Evolutionary conservation across 768 basidiomycete genomes (phyloP).

Genomic region (Suillus subalutaceus): DNA sequence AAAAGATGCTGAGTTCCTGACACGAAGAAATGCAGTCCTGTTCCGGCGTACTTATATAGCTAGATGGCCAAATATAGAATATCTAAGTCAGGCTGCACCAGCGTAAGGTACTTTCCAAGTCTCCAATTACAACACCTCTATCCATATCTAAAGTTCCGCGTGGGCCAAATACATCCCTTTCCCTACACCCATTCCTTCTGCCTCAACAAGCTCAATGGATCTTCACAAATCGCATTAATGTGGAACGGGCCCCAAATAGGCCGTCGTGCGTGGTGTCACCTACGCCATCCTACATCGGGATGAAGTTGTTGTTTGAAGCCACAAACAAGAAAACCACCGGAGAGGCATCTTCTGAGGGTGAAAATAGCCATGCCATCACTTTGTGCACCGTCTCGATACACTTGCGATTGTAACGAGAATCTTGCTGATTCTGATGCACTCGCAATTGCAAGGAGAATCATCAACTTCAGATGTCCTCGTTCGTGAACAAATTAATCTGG

Average conservation of each 20-base stretch:
- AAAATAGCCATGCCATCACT: neutral
- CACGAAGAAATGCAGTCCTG: neutral
- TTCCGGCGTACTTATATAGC: neutral
- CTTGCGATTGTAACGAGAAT: neutral
- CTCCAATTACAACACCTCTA: neutral
- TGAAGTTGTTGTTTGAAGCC: neutral
- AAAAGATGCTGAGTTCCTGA: neutral
- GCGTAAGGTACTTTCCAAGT: neutral
- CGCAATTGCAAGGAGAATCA: neutral
- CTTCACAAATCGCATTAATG: neutral
- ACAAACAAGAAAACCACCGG: neutral
- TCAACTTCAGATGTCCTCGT: neutral
- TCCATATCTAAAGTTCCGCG: neutral
- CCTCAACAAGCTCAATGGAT: neutral
- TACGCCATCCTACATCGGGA: neutral
- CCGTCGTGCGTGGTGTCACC: neutral
- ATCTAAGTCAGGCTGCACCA: neutral
- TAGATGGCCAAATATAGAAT: neutral
- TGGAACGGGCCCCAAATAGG: neutral
- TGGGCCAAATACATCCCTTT: neutral
- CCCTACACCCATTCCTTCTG: neutral
- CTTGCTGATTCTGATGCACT: neutral
- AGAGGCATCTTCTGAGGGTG: neutral
- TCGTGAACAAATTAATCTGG: neutral
- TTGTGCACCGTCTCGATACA: neutral